Percentiles rank a stretch among this genome's conserved stretches.
Evolutionary conservation across 139 green algal species (phyloP).

Genomic region (Gonium pectorale): DNA sequence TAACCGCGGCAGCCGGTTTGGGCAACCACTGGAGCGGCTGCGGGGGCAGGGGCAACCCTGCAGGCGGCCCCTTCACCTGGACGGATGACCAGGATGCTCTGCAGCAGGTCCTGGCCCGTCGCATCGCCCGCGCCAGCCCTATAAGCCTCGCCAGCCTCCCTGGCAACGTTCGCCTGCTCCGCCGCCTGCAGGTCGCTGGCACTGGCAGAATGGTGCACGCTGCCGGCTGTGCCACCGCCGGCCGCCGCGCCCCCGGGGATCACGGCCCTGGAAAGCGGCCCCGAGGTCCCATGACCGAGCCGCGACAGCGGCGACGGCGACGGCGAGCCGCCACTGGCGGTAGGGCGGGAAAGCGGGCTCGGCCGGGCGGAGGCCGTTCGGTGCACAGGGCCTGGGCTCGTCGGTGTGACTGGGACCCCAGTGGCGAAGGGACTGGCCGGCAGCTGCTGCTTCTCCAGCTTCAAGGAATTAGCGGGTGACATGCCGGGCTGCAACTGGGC

Average conservation of each 20-base stretch:
- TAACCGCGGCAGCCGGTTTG: too few species aligned
- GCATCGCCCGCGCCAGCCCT: neutral
- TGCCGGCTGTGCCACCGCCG: neutral
- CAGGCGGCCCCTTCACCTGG: neutral
- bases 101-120: neutral
- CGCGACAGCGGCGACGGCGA: neutral
- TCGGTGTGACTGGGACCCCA: too few species aligned
- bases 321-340: neutral
- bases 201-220: neutral
- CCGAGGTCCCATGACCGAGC: neutral
- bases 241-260: neutral
- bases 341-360: neutral
- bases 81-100: constrained; percentile 38
- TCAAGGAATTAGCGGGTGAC: too few species aligned
- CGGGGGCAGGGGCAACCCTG: too few species aligned
- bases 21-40: too few species aligned
- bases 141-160: neutral
- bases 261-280: neutral
- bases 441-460: too few species aligned
- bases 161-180: neutral
- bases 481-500: too few species aligned
- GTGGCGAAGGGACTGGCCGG: too few species aligned
- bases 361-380: too few species aligned
- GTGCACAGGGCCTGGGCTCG: too few species aligned
- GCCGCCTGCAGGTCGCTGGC: neutral